Conservation (phyloP, 176 grass and related monocot genomes). For the Aegilops longissima region DNA sequence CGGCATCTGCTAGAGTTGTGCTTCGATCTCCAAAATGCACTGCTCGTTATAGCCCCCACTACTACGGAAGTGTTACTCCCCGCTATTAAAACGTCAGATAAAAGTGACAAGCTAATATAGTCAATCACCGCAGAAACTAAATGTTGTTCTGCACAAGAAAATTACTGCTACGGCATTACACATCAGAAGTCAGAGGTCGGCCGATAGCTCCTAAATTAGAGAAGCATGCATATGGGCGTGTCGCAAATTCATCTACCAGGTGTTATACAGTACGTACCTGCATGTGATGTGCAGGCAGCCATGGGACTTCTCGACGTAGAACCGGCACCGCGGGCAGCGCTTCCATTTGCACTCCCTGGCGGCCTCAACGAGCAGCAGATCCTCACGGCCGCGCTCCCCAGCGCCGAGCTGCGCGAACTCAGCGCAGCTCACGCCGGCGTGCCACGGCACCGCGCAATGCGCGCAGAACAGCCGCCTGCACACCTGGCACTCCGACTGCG, state of each 20-base stretch:
- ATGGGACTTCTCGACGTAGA: constrained; percentile 53
- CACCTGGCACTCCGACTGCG: constrained; percentile 55
- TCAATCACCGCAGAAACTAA: neutral
- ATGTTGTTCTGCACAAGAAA: neutral
- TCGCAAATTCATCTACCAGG: neutral
- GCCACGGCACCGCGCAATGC: constrained; percentile 58
- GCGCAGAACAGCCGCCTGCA: constrained; percentile 69
- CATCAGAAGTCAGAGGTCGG: neutral
- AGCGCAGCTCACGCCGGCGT: constrained; percentile 48
- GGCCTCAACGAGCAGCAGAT: constrained; percentile 56
- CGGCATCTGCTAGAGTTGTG: no score
- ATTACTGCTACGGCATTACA: neutral
- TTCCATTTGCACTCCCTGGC: constrained; percentile 62
- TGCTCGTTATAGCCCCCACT: no score
- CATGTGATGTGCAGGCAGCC: constrained; percentile 76
- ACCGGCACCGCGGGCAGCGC: constrained; percentile 66
- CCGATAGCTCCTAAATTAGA: neutral
- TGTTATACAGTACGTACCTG: constrained; percentile 43
- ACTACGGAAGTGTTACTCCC: no score
- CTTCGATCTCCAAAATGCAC: no score
- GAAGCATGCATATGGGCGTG: neutral
- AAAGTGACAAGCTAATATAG: no score
- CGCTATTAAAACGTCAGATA: no score
- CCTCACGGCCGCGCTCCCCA: constrained; percentile 48
- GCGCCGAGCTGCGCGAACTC: constrained; percentile 42